These are phyloP conservation scores for Lanmaoa rubissima DNA, from an alignment of 768 basidiomycete genomes.

Conservation along the genomic window DNA sequence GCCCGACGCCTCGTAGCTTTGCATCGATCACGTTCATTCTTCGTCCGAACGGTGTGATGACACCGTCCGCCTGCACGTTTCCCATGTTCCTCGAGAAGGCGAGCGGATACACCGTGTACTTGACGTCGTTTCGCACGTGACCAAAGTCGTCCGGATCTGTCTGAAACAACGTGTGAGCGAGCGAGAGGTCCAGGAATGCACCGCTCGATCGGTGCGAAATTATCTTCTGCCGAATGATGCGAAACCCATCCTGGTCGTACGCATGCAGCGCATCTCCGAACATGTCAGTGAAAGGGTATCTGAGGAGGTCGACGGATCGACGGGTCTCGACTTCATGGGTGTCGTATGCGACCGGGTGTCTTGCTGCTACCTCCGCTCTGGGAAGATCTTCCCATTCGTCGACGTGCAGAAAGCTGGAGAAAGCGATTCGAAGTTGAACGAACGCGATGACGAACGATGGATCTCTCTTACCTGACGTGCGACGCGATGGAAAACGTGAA, in stretches of 20 bases:
- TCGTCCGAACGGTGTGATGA: no score
- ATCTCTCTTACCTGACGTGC: no score
- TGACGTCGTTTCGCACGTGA: neutral
- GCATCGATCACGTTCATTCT: no score
- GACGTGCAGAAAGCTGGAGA: neutral
- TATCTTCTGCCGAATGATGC: neutral
- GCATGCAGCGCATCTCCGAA: neutral
- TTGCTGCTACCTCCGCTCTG: rapidly evolving
- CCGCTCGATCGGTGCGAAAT: neutral
- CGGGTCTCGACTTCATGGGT: rapidly evolving
- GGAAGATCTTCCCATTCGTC: neutral
- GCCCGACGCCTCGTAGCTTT: no score
- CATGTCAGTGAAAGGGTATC: neutral
- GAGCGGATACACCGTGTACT: no score
- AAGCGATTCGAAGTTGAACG: no score
- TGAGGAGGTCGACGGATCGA: neutral
- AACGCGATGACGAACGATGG: no score
- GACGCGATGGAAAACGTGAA: neutral
- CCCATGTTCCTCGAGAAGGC: no score
- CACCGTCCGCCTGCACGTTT: no score
- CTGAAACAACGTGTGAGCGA: neutral
- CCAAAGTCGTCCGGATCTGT: neutral
- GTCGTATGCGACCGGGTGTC: neutral
- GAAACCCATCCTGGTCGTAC: neutral
- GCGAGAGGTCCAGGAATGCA: neutral